A percentile compares a stretch with the other conserved stretches of the same genome.
Evolutionary conservation across 2,329 filamentous ascomycete genomes (phyloP).

Genomic region (Claviceps capensis): DNA sequence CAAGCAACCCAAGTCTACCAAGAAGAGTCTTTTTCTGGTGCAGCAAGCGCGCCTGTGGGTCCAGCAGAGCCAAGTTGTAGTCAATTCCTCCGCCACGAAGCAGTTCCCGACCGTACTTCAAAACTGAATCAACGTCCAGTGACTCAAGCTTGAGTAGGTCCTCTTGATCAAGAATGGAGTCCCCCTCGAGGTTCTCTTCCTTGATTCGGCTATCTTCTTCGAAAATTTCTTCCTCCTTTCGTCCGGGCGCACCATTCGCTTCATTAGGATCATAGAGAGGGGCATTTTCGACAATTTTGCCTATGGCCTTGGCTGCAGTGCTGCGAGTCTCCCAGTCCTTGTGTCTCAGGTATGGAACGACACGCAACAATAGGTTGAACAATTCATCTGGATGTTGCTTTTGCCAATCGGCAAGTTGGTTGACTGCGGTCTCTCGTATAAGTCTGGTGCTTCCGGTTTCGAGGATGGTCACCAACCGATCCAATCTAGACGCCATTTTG

Average conservation of each 20-base stretch:
- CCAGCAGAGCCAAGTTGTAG: conserved; percentile 67
- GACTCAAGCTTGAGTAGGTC: conserved; percentile 58
- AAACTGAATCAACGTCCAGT: conserved; percentile 65
- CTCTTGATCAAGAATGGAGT: conserved; percentile 29
- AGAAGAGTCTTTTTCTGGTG: conserved; percentile 83
- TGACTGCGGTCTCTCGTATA: conserved; percentile 92
- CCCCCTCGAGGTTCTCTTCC: conserved; percentile 46
- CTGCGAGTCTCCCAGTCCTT: conserved; percentile 96
- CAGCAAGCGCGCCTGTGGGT: conserved; percentile 64
- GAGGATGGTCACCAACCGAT: conserved; percentile 77
- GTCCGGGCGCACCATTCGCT: conserved; percentile 41
- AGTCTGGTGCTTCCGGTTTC: conserved; percentile 94
- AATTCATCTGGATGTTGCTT: conserved; percentile 96
- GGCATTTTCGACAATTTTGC: conserved; percentile 84
- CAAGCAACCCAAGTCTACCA: conserved; percentile 70
- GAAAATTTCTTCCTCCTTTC: conserved; percentile 25
- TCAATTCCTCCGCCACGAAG: conserved; percentile 79
- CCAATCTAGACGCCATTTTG: conserved; percentile 42
- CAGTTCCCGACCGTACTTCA: conserved; percentile 73
- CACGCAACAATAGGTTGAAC: conserved; percentile 84
- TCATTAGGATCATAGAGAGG: conserved; percentile 78
- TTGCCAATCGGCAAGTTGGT: conserved; percentile 94
- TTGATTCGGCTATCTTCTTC: conserved; percentile 35
- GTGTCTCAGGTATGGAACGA: conserved; percentile 88
- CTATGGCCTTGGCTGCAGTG: conserved; percentile 85